Evolutionary conservation across 768 basidiomycete genomes (phyloP).

Genomic region (Rhizopogon vesiculosus): DNA sequence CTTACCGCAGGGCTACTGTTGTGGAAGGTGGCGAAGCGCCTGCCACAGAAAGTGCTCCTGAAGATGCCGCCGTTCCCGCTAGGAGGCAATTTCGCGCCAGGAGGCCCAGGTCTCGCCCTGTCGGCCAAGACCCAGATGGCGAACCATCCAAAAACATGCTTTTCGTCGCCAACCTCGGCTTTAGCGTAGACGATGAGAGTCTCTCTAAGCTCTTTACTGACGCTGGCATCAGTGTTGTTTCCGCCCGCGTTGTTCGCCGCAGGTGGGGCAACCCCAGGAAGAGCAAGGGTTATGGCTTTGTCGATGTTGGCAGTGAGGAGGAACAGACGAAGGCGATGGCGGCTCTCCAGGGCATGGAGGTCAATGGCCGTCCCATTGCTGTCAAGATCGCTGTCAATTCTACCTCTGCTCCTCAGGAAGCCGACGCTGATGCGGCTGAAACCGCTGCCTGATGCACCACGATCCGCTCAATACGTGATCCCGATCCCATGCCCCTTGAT

Average conservation of each 20-base stretch:
- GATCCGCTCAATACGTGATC: constrained; percentile 6
- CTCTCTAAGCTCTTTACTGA: constrained; percentile 82
- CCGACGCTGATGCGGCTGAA: constrained; percentile 31
- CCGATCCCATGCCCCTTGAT: constrained; percentile 19
- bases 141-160: constrained; percentile 87
- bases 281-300: constrained; percentile 97
- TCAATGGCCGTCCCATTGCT: constrained; percentile 80
- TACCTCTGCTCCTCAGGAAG: constrained; percentile 55
- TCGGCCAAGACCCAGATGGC: constrained; percentile 79
- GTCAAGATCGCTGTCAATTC: constrained; percentile 96
- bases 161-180: constrained; percentile 97
- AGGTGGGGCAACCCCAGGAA: constrained; percentile 80
- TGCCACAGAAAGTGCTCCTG: constrained; percentile 32
- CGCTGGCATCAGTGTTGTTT: constrained; percentile 74
- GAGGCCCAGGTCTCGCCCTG: constrained; percentile 61
- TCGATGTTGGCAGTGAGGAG: constrained; percentile 86
- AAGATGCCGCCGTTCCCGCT: constrained; percentile 29
- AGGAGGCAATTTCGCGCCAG: constrained; percentile 51
- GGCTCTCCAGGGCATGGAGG: constrained; percentile 80
- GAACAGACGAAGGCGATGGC: constrained; percentile 91
- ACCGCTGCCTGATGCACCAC: constrained; percentile 21
- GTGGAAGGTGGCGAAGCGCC: constrained; percentile 27
- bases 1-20: constrained; percentile 35
- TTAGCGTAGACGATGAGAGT: constrained; percentile 83
- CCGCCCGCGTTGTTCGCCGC: constrained; percentile 86